These are phyloP conservation scores for Leavenworthia alabamica DNA, from an alignment of 345 rosid genomes.

Conservation along the genomic window DNA sequence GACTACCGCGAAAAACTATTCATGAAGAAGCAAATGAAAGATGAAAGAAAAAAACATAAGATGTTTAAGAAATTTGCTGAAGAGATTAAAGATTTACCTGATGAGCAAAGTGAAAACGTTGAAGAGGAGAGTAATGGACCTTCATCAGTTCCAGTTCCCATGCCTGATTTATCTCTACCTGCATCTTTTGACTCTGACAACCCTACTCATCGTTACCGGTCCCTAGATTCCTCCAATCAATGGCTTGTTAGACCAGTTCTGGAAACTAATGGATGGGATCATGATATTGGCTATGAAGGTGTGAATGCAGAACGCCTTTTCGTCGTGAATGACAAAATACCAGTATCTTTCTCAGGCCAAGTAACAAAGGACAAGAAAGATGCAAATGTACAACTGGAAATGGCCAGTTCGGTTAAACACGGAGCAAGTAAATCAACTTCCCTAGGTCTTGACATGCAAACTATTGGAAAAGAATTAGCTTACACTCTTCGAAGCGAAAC, in stretches of 20 bases:
- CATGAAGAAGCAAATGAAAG: constrained; percentile 86
- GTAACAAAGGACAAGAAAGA: constrained; percentile 90
- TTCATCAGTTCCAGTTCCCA: constrained; percentile 82
- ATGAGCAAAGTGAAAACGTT: constrained; percentile 40
- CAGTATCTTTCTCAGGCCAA: constrained; percentile 80
- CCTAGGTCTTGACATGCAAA: constrained; percentile 87
- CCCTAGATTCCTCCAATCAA: constrained; percentile 71
- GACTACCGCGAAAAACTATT: constrained; percentile 81
- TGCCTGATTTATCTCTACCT: constrained; percentile 93
- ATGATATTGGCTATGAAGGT: constrained; percentile 97
- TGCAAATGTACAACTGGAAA: constrained; percentile 78
- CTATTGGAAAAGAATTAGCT: constrained; percentile 81
- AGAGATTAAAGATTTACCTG: constrained; percentile 51
- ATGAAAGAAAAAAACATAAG: constrained; percentile 66
- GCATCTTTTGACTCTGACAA: constrained; percentile 93
- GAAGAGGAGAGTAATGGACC: constrained; percentile 78
- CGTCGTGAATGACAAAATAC: constrained; percentile 65
- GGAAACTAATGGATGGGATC: constrained; percentile 98
- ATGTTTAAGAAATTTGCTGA: constrained; percentile 73
- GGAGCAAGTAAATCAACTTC: constrained; percentile 80
- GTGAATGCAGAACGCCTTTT: constrained; percentile 77
- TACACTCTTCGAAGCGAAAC: constrained; percentile 81
- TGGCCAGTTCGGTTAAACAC: constrained; percentile 74
- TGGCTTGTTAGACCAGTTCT: constrained; percentile 98
- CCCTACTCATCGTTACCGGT: constrained; percentile 91